Evolutionary conservation across 352 stramenopile genomes (phyloP).

Genomic region (Pythium scleroteichum): DNA sequence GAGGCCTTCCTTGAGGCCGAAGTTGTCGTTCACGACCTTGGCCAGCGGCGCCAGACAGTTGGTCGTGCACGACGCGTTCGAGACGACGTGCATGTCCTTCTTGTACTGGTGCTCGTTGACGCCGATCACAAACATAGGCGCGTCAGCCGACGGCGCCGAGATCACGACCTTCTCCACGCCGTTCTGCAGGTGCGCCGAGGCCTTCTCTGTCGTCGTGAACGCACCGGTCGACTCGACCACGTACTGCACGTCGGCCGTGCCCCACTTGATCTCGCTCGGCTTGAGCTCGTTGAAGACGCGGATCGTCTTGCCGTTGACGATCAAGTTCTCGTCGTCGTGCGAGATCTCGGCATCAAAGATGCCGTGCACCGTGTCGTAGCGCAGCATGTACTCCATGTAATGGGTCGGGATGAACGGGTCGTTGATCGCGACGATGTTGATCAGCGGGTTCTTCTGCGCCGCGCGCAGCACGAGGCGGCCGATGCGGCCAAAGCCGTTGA

Average conservation of each 20-base stretch:
- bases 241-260: conserved; percentile 90
- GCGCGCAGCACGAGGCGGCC: conserved; percentile 96
- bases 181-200: conserved; percentile 91
- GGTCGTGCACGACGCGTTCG: conserved; percentile 98
- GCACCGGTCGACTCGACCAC: conserved; percentile 91
- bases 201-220: conserved; percentile 89
- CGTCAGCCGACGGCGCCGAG: conserved; percentile 97
- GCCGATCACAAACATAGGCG: conserved; percentile 98
- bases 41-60: conserved; percentile 98
- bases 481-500: conserved; percentile 99
- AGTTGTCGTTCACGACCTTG: conserved; percentile 99
- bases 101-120: conserved; percentile 97
- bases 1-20: conserved; percentile 97
- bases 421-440: conserved; percentile 94
- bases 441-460: conserved; percentile 82
- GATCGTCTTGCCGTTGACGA: conserved; percentile 93
- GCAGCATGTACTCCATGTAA: conserved; percentile 97
- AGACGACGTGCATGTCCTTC: conserved; percentile 95
- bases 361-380: conserved; percentile 93
- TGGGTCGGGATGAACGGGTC: conserved; percentile 95
- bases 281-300: conserved; percentile 94
- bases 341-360: conserved; percentile 85
- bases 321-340: conserved; percentile 86
- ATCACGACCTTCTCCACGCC: conserved; percentile 97
- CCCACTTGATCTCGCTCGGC: conserved; percentile 94